These are phyloP conservation scores for Pestalotiopsis sp. DNA, from an alignment of 2,329 filamentous ascomycete species.

Conservation along the genomic window DNA sequence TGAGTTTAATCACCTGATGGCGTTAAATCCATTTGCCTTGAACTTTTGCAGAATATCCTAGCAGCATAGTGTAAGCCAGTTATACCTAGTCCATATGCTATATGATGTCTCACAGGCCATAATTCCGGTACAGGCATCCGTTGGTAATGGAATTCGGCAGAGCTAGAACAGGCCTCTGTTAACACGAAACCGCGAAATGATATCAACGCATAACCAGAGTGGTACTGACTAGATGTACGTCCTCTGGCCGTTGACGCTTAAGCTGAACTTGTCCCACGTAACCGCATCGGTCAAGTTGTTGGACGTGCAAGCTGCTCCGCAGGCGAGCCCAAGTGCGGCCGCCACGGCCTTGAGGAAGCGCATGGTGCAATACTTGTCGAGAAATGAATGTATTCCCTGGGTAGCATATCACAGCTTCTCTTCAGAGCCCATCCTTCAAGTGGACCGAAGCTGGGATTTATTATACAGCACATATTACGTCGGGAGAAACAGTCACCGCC, in stretches of 20 bases:
- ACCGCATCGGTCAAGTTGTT: constrained; percentile 45
- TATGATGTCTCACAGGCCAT: constrained; percentile 39
- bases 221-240: constrained; percentile 43
- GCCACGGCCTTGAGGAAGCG: not conserved
- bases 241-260: constrained; percentile 49
- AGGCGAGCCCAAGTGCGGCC: constrained; percentile 14
- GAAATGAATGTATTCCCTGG: not conserved
- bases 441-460: not conserved
- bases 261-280: constrained; percentile 53
- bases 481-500: not conserved
- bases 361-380: constrained; percentile 1
- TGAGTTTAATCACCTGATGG: constrained; percentile 5
- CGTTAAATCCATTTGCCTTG: constrained; percentile 20
- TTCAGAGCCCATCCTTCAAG: not conserved
- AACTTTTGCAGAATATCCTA: constrained; percentile 23
- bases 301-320: constrained; percentile 32
- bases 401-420: not conserved
- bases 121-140: constrained; percentile 55
- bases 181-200: not conserved
- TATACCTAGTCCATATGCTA: not conserved
- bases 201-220: not conserved
- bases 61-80: not conserved
- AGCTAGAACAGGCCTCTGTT: constrained; percentile 24
- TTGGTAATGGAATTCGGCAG: constrained; percentile 55
- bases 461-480: not conserved